Evolutionary conservation across 305 asterid genomes (phyloP), one percentile per base, ranked within the genome.

Genomic region (Fraxinus xanthoxyloides): DNA sequence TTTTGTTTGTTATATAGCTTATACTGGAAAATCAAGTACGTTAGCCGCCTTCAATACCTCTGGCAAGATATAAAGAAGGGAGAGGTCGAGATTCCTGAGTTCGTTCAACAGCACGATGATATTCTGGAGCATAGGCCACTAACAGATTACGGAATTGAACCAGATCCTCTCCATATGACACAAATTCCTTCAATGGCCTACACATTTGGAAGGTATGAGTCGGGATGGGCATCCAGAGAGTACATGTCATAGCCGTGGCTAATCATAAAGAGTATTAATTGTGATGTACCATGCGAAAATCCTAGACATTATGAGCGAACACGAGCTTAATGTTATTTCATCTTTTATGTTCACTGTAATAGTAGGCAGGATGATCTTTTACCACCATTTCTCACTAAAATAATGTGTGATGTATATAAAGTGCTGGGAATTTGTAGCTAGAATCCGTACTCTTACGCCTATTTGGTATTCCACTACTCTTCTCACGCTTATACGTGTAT

Each of bases 141-240:
- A 72, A 94, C 99, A 67, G 99, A 95, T 85, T 95, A 94, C 76
- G 99, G 99, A 26, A 94, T 94, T 63, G 99, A 95, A 89, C 97
- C 99, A 19, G 96, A 94, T 85, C 94, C 95, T 46, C 79, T 88
- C 77, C 95, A 88, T 82, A 80, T 93, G 84, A 85, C 90, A 40
- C 95, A 90, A 84, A 83, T 90, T 75, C 91, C 98, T 63, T 69
- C 92, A 3, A 46, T 89, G 32, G 87, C 91, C 77, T 86, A 83
- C 80, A 79, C 98, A 3, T 78, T 81, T 34, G 95, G 95, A 67
- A 90, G 97, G 82, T 90, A 90, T 46, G 95, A 91, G 32, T 40
- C 86, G 0, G 90, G 92, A 31, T 93, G 97, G 95, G 48, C 91
- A 35, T 89, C 93, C 23, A 88, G 96, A 87, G 94, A 91, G 77